phyloP scores from a whole-genome alignment of 1,139 yeast species.

The Pichia sp. region DNA sequence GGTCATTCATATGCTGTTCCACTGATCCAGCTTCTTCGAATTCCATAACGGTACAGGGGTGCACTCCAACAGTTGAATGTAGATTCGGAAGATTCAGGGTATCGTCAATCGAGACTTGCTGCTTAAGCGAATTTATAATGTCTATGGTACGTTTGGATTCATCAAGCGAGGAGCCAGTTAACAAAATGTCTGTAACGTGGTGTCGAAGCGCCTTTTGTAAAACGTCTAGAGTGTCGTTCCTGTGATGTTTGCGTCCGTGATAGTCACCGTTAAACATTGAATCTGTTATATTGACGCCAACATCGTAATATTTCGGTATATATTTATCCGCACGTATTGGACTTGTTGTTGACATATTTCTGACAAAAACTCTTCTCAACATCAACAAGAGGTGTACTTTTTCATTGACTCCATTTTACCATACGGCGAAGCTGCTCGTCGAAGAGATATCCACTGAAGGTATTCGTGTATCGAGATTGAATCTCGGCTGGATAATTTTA shows the following conservation, averaged over 20 bases:
- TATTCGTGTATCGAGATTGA: too few relatives aligned
- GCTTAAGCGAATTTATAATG: constrained; percentile 40
- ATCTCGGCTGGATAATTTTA: too few relatives aligned
- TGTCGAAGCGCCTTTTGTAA: constrained; percentile 61
- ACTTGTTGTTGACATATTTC: neutral
- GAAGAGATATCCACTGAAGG: too few relatives aligned
- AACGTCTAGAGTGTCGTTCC: constrained; percentile 60
- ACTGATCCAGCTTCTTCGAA: constrained; percentile 38
- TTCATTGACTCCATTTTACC: neutral
- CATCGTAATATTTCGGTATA: constrained; percentile 30
- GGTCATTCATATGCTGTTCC: constrained; percentile 40
- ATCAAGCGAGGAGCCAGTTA: constrained; percentile 75
- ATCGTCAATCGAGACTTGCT: constrained; percentile 8
- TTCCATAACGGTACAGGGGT: constrained; percentile 81
- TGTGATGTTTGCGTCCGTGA: constrained; percentile 62
- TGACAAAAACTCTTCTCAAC: neutral
- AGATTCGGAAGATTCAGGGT: constrained; percentile 32
- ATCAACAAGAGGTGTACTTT: neutral
- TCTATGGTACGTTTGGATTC: constrained; percentile 55
- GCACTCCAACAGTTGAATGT: constrained; percentile 84
- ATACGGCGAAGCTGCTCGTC: too few relatives aligned
- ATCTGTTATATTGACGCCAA: constrained; percentile 75
- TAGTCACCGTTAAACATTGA: constrained; percentile 81
- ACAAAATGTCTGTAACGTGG: constrained; percentile 64
- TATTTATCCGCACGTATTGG: neutral